Evolutionary conservation across 306 rosid species (phyloP).

Genomic region (Begonia loranthoides): DNA sequence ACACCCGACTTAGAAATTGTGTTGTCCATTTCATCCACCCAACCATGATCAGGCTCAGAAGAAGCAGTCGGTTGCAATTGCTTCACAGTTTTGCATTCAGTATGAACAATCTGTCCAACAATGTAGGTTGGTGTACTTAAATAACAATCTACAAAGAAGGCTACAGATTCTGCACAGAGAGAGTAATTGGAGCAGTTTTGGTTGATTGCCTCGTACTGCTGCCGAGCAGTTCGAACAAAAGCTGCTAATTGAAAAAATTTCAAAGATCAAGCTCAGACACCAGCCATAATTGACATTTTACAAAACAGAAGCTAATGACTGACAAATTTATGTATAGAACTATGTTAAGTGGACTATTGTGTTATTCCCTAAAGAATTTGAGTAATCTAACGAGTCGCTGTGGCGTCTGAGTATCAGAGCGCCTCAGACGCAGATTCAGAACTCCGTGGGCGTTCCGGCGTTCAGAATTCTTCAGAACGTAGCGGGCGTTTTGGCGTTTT

Average conservation of each 20-base stretch:
- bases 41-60: conserved; percentile 24
- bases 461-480: no score
- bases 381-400: no score
- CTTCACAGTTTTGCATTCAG: conserved; percentile 80
- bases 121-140: conserved; percentile 74
- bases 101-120: conserved; percentile 97
- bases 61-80: conserved; percentile 16
- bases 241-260: conserved; percentile 64
- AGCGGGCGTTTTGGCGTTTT: no score
- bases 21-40: conserved; percentile 21
- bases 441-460: no score
- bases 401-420: no score
- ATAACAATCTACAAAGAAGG: conserved; percentile 69
- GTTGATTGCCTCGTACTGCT: conserved; percentile 76
- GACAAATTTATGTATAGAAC: no score
- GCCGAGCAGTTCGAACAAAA: conserved; percentile 68
- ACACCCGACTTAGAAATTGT: conserved; percentile 38
- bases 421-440: no score
- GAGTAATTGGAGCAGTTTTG: conserved; percentile 69
- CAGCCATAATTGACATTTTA: no score
- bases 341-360: no score
- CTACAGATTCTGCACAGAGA: conserved; percentile 82
- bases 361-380: no score
- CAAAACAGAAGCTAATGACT: no score
- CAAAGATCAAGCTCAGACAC: conserved; percentile 12